These are phyloP conservation scores for Pleurotus citrinopileatus DNA, from an alignment of 768 basidiomycete genomes.

Conservation along the genomic window DNA sequence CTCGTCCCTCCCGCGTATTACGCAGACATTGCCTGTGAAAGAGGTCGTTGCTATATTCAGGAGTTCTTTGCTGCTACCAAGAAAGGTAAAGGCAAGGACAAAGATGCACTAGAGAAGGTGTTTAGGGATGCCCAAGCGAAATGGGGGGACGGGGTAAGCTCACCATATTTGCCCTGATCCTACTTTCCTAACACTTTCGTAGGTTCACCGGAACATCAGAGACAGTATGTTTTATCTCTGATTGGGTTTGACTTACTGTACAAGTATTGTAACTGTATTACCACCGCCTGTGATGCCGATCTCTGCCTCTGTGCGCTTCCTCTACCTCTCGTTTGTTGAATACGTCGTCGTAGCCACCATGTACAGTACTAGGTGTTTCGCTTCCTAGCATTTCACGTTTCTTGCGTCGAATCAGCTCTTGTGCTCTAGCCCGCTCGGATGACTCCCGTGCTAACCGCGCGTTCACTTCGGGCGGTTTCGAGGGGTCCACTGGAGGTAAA, in stretches of 20 bases:
- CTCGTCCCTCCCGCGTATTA: conserved; percentile 80
- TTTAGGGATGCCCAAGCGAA: conserved; percentile 40
- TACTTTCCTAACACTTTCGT: neutral
- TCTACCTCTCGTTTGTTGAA: neutral
- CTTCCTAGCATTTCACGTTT: neutral
- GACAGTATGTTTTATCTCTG: neutral
- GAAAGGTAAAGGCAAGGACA: conserved; percentile 24
- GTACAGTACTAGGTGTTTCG: neutral
- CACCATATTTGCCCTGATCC: neutral
- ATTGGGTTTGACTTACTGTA: neutral
- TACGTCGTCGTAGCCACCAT: neutral
- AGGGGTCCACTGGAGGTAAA: conserved; percentile 12
- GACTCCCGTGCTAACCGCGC: conserved; percentile 20
- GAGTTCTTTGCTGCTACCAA: conserved; percentile 49
- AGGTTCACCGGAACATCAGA: neutral
- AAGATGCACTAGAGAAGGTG: conserved; percentile 33
- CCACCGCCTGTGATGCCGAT: neutral
- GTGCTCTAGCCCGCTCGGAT: neutral
- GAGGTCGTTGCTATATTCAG: conserved; percentile 74
- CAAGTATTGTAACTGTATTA: neutral
- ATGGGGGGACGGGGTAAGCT: conserved; percentile 51
- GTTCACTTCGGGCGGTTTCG: conserved; percentile 41
- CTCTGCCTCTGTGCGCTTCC: neutral
- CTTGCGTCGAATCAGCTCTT: neutral
- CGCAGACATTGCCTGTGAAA: conserved; percentile 79